Base-by-base conservation (phyloP, 768 basidiomycete species). In the Leccinum imitatum region DNA sequence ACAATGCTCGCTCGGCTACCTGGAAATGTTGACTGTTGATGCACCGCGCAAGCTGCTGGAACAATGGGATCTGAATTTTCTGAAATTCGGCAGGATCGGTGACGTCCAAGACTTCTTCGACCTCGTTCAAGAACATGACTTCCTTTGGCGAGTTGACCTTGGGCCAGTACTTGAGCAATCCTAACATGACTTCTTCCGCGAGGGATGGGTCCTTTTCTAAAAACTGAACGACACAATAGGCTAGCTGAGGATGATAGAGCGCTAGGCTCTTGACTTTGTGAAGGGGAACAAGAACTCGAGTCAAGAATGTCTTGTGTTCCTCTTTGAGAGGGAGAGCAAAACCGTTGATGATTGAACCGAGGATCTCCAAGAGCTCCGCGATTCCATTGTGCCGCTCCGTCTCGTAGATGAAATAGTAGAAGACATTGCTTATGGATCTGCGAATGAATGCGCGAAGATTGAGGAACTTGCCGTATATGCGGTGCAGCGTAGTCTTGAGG, bases 1-100 rank as follows among this genome's bases (percentile, higher is more conserved):
- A 83, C 60, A 99, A 76, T 3, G 96, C 96, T 47, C 97, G 86
- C 75, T 99, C 97, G 6, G 97, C 96, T 31, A 99, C 96, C 77
- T 99, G 97, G 85, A 99, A 99, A 76, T 99, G 97, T 74, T 98
- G 97, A 70, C 92, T 95, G 73, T 96, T 97, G 84, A 99, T 95
- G 78, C 97, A 99, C 61, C 93, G 84, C 35, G 95, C 89, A 30
- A 99, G 83, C 73, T 98, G 97, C 57, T 88, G 87, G 83, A 99
- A 99, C 47, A 98, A 78, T 10, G 91, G 85, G 19, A 91, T 79
- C 75, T 97, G 92, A 61, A 98, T 91, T 82, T 98, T 98, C 74
- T 88, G 88, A 78, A 99, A 99, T 76, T 98, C 95, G 57, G 84
- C 83, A 2, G 94, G 94, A 69, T 98, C 95, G 65, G 97, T 98